Conservation (phyloP, 257 asterid species). For the Solanum verrucosum region DNA sequence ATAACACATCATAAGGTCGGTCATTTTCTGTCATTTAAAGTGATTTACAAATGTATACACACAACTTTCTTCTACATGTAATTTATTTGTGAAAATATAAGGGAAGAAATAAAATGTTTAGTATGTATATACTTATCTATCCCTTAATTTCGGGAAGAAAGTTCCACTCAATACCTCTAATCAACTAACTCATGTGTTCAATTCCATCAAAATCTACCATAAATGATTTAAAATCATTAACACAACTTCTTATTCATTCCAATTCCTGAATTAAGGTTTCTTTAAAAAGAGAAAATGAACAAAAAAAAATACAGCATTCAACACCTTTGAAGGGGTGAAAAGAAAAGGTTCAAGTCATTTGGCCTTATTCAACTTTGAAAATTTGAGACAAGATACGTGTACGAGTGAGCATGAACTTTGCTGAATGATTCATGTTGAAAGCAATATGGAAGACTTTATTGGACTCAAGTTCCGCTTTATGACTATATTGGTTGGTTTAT, state of each 20-base stretch:
- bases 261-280: not conserved
- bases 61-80: no score
- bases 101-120: not conserved
- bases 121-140: not conserved
- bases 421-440: not conserved
- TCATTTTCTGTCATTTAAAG: no score
- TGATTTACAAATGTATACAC: no score
- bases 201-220: not conserved
- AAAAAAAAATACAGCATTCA: not conserved
- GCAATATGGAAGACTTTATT: not conserved
- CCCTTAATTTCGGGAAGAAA: not conserved
- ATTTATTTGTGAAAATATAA: not conserved
- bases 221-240: not conserved
- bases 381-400: not conserved
- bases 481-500: not conserved
- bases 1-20: not conserved
- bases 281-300: not conserved
- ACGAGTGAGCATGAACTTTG: not conserved
- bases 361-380: not conserved
- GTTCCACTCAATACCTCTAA: not conserved
- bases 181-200: not conserved
- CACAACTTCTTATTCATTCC: not conserved
- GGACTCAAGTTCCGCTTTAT: not conserved
- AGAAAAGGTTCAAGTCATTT: not conserved
- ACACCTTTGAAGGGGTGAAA: not conserved